Base-by-base conservation (phyloP, 202 grass and related monocot species). In the Brachypodium distachyon region DNA sequence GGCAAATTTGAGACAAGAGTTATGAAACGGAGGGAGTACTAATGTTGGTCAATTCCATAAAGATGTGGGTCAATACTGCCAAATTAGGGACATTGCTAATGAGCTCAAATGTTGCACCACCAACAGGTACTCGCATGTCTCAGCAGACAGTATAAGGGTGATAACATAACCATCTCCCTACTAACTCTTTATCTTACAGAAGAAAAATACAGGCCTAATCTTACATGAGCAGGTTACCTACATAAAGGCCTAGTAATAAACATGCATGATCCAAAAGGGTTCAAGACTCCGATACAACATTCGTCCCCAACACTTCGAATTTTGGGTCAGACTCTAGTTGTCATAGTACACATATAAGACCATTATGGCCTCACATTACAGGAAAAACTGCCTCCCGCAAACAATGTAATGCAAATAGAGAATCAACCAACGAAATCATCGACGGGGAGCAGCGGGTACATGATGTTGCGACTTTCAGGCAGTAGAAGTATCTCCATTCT, bases 401-500 rank as follows among this genome's bases (percentile, higher is more conserved):
- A 49, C 18, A 83, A 73, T 5, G 58, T 16, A 63, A 76, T 9
- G 47, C 29, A 64, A 17, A 22, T 33, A 37, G 27, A 61, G 27
- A 78, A 37, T 31, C 27, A 31, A 68, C n/a, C 27, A 31, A 68
- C n/a, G 13, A 50, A 65, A 62, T 52, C 61, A 67, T 69, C 23
- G 74, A 36, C 32, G 5, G 62, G 41, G 29, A 43, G 70, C 70
- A 76, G 47, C 48, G 52, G 75, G 32, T 46, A 49, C n/a, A 33
- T 37, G 4, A 12, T 29, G 32, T 23, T 29, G 6, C 12, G 13
- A 23, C 25, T 68, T 82, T 80, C 86, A 88, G 48, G 65, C 49
- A 65, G 71, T 42, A 72, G 71, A 77, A 25, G 70, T 34, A 26
- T 80, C 81, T 76, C 81, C 64, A 7, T 84, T 88, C 42, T 81